Base-by-base conservation (phyloP, 1,284 basidiomycete species). In the Naganishia cerealis region DNA sequence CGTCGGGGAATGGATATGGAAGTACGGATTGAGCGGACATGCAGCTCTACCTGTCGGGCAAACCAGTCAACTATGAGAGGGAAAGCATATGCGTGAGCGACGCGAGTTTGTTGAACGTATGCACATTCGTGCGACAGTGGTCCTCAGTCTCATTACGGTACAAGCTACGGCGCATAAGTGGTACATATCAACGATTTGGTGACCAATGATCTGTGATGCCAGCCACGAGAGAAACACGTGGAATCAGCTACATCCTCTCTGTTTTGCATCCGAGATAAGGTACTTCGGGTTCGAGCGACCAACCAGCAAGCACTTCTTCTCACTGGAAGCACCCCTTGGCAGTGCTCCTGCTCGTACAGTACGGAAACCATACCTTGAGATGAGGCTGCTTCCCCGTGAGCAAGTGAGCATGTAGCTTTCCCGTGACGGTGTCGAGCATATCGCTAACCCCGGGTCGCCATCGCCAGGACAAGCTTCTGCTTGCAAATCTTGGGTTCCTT, bases 401-500 rank as follows among this genome's bases (percentile, higher is more conserved):
- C 70, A 70, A 66, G 67, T 68, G 38, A 12, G 68, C 38, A 56
- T 29, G n/a, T 33, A 13, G 9, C 18, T 5, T 33, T 42, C 9
- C 3, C 33, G 66, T 72, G 15, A 66, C 29, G 3, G 10, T 12
- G 3, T 33, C 4, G 18, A 38, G 18, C 9, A 29, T 33, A 75
- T 1, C 73, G 75, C 38, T 77, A 76, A 70, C 70, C 71, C 42
- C 24, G 0, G 42, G n/a, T 9, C n/a, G 13, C 13, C 40, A 29
- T 58, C 8, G 18, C 12, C 71, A 81, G 80, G 82, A 83, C 76
- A 83, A 83, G 70, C 78, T 83, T 67, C 70, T 83, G 42, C 72
- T 83, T 54, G 72, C 78, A 50, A 76, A 91, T 85, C 86, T 90
- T 33, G 94, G 94, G 21, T 87, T 86, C 68, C 86, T 99, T 9